Evolutionary conservation across 75 land plant species (phyloP).

Genomic region (Picea glauca): DNA sequence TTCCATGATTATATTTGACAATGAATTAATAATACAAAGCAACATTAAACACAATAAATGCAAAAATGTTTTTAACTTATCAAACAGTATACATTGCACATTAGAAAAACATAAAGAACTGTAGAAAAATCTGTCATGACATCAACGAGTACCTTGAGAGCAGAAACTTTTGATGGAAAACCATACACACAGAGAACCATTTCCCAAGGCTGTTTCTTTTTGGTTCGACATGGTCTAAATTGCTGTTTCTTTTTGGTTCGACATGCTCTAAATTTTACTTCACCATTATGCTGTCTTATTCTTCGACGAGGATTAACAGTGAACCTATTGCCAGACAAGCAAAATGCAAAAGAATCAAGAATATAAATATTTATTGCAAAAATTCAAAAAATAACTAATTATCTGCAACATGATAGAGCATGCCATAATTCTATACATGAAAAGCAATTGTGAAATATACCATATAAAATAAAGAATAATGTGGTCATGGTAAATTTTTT

Average conservation of each 20-base stretch:
- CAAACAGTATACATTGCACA: too few species aligned
- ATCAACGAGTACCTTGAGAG: constrained; percentile 42
- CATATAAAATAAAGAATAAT: too few species aligned
- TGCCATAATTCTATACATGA: too few species aligned
- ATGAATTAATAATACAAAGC: too few species aligned
- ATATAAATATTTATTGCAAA: neutral
- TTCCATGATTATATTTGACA: too few species aligned
- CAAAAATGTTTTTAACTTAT: too few species aligned
- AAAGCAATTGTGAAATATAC: too few species aligned
- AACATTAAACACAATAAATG: too few species aligned
- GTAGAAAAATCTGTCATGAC: too few species aligned
- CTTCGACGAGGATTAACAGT: constrained; percentile 78
- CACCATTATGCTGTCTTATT: constrained; percentile 93
- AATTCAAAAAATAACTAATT: neutral
- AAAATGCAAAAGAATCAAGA: neutral
- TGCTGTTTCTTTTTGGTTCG: constrained; percentile 63
- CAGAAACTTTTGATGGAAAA: constrained; percentile 71
- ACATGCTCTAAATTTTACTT: constrained; percentile 57
- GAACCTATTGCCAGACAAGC: constrained; percentile 35
- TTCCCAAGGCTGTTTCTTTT: constrained; percentile 80
- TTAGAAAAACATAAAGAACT: too few species aligned
- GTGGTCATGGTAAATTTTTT: too few species aligned
- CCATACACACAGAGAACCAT: constrained; percentile 91
- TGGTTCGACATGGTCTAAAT: constrained; percentile 67
- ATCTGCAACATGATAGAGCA: too few species aligned